Conservation (phyloP, 495 filamentous ascomycete species). For the Trichoderma orchidacearum region DNA sequence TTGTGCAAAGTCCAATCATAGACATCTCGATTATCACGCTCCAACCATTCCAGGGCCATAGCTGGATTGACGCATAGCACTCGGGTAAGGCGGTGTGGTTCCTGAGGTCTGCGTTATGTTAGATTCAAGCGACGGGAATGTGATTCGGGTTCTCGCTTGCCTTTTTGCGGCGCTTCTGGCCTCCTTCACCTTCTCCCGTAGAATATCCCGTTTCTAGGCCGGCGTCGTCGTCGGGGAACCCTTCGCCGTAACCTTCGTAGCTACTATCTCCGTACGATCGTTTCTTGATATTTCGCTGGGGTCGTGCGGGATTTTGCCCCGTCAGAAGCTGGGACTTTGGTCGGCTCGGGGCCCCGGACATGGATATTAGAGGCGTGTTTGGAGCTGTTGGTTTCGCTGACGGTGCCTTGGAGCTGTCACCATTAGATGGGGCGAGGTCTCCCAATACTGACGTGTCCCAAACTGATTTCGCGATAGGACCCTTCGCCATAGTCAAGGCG, state of each 20-base stretch:
- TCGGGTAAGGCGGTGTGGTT: slow-evolving; percentile 8
- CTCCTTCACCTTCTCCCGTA: slow-evolving; percentile 33
- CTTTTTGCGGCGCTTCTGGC: slow-evolving; percentile 42
- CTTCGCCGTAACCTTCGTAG: slow-evolving; percentile 44
- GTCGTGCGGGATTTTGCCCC: slow-evolving; percentile 14
- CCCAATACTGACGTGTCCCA: slow-evolving; percentile 41
- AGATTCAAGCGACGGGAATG: background rate
- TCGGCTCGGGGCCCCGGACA: slow-evolving; percentile 4
- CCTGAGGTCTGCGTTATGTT: background rate
- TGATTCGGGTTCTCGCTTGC: slow-evolving; percentile 10
- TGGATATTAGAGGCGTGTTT: slow-evolving; percentile 23
- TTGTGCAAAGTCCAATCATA: background rate
- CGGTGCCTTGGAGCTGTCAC: slow-evolving; percentile 3
- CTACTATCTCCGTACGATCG: slow-evolving; percentile 39
- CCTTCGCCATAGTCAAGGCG: slow-evolving; percentile 35
- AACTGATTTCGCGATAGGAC: slow-evolving; percentile 26
- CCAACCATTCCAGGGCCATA: slow-evolving; percentile 28
- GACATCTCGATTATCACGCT: slow-evolving; percentile 7
- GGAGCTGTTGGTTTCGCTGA: slow-evolving; percentile 27
- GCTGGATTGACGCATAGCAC: slow-evolving; percentile 19
- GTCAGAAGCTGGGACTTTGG: slow-evolving; percentile 13
- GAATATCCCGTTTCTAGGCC: slow-evolving; percentile 34
- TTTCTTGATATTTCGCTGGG: slow-evolving; percentile 33
- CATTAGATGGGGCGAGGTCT: slow-evolving; percentile 21
- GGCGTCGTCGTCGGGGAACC: slow-evolving; percentile 34